Conservation (phyloP, 805 yeast genomes). For the Metschnikowia santaceciliae region DNA sequence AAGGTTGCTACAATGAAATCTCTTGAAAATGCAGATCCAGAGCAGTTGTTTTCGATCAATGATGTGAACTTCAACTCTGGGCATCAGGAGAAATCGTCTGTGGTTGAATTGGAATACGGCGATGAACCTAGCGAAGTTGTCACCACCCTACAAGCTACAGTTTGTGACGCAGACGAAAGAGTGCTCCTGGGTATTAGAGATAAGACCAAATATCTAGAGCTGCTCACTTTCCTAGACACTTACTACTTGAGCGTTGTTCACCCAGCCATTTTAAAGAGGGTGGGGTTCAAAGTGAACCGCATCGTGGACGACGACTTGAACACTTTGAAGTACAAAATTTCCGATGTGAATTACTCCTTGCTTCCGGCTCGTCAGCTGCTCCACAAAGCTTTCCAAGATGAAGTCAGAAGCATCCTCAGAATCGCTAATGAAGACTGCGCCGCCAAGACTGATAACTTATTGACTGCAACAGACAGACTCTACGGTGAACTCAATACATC, state of each 20-base stretch:
- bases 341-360: slow-evolving; percentile 29
- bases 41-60: background rate
- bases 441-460: slow-evolving; percentile 53
- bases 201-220: background rate
- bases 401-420: slow-evolving; percentile 32
- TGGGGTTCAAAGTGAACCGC: slow-evolving; percentile 1
- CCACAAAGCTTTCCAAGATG: slow-evolving; percentile 31
- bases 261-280: slow-evolving; percentile 9
- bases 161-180: background rate
- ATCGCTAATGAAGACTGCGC: slow-evolving; percentile 44
- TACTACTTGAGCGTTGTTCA: slow-evolving; percentile 10
- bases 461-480: slow-evolving; percentile 62
- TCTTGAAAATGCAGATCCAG: background rate
- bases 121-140: background rate
- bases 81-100: slow-evolving; percentile 3
- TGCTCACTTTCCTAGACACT: slow-evolving; percentile 2
- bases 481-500: slow-evolving; percentile 74
- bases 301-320: slow-evolving; percentile 6
- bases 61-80: background rate
- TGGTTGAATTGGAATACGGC: slow-evolving; percentile 4
- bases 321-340: slow-evolving; percentile 10
- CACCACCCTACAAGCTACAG: background rate
- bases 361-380: slow-evolving; percentile 33
- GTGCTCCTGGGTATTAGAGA: background rate
- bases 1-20: background rate